Base-by-base conservation (phyloP, 1,139 yeast genomes). In the Scheffersomyces parashehatae region DNA sequence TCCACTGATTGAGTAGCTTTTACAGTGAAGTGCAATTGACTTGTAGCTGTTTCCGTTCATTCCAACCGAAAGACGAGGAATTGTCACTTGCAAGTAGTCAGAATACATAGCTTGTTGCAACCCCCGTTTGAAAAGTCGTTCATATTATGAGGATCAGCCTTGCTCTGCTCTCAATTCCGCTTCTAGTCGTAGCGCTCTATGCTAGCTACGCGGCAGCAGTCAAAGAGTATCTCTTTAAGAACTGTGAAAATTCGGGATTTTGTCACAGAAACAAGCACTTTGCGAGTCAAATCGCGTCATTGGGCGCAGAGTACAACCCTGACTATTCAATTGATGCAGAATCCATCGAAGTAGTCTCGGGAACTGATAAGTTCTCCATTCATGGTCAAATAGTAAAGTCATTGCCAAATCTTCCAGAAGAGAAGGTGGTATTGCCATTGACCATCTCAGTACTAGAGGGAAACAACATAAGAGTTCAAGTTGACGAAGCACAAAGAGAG, bases 171-270 rank as follows among this genome's bases (percentile, higher is more conserved):
- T 20, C 26, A 7, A 20, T 20, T 20, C 26, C 26, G 8, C 28
- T 14, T 36, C 36, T 32, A 33, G 15, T 33, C 44, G 5, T 12
- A 34, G 29, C 26, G 62, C 47, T 5, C 24, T 49, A 20, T 20
- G 26, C 26, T 20, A 20, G 26, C 26, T 20, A 20, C 26, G 26
- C 26, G 7, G 7, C 26, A 6, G 83, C 83, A 0, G 93, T 83
- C 24, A 85, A 88, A 60, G 79, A 78, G 10, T 81, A 83, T 55
- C 65, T 90, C 45, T 88, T 91, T 71, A 88, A 88, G 63, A 81
- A 77, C 12, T 93, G 99, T 66, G 82, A 73, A 9, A 84, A 87
- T 54, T 79, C 91, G 15, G 95, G 97, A 7, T 91, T 93, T 60
- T 93, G 99, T 61, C 69, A 77, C 40, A 75, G 99, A 59, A 89